Evolutionary conservation across 495 filamentous ascomycete species (phyloP), one percentile per base, ranked within the genome.

Genomic region (Glonium stellatum): DNA sequence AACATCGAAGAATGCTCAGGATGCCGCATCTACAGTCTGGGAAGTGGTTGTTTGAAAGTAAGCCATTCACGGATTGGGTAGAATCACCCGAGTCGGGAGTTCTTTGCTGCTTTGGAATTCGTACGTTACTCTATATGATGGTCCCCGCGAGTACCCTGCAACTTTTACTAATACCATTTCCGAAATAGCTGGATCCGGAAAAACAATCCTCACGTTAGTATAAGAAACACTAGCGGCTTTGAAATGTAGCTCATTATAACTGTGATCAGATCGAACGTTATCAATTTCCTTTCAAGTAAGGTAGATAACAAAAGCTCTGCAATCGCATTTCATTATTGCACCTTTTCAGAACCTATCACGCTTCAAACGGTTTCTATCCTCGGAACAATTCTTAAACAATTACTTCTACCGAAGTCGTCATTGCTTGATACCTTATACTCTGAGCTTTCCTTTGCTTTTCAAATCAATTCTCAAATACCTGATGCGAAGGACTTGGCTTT

Each of bases 281-380:
- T 63, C 4, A 46, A 68, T 18, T 35, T 47, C 22, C 21, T 66
- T 12, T 4, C 12, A 37, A 15, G 8, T 27, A 18, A 23, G 0
- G 4, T 12, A 27, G 19, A 5, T 10, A 18, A 27, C 13, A 18
- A 9, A 4, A 21, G 25, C 25, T 42, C 61, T 8, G 21, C 36
- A 12, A 1, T 67, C 0, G 51, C 41, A 15, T 67, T 54, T 48
- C 54, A 67, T 35, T 67, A 67, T 47, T 67, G 52, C 49, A 54
- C 64, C 39, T 67, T 58, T 21, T 53, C 65, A 3, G 58, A 67
- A 19, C 1, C n/a, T 10, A 5, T 10, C 4, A 57, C 65, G 10
- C 37, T 64, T 21, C 57, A 63, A 39, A 15, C 53, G 21, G 10
- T 12, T 18, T n/a, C 18, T 27, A 44, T 63, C 9, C n/a, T 63